Conservation (phyloP, 83 land plant genomes). For the Diphasiastrum complanatum region DNA sequence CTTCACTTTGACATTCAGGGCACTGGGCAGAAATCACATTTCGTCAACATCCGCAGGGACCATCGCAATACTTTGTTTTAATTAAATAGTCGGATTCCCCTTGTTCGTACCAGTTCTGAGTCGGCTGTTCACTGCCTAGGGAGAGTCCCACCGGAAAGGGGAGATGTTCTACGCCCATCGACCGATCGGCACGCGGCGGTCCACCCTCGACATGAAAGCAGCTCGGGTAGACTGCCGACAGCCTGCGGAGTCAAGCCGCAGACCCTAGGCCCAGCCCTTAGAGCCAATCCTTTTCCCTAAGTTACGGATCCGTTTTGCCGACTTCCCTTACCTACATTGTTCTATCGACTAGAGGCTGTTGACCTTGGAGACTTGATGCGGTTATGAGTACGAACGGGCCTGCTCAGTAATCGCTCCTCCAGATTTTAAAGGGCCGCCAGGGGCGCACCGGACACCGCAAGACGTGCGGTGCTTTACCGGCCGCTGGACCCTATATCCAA, state of each 20-base stretch:
- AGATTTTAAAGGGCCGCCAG: no score
- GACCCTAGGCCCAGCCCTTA: conserved; percentile 34
- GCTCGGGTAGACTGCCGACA: conserved; percentile 36
- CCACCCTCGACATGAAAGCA: conserved; percentile 21
- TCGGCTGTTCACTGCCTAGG: conserved; percentile 34
- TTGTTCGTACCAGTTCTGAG: conserved; percentile 39
- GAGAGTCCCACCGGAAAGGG: conserved; percentile 23
- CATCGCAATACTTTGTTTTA: conserved; percentile 50
- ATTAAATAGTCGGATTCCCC: conserved; percentile 48
- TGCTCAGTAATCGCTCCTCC: no score
- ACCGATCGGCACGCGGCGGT: conserved; percentile 21
- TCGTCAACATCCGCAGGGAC: conserved; percentile 40
- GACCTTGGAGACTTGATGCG: no score
- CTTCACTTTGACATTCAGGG: conserved; percentile 47
- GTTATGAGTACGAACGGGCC: no score
- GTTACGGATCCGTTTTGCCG: conserved; percentile 30
- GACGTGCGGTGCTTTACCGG: no score
- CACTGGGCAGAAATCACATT: conserved; percentile 54
- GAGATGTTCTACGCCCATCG: conserved; percentile 22
- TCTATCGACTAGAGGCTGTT: conserved; percentile 44
- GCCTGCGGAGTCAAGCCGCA: conserved; percentile 30
- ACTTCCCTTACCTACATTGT: conserved; percentile 40
- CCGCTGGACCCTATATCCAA: no score
- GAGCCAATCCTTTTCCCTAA: conserved; percentile 38
- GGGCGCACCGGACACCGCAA: no score